Percentiles rank a stretch among this genome's conserved stretches.
phyloP scores from a whole-genome alignment of 345 rosid genomes.

The Salix dunnii region DNA sequence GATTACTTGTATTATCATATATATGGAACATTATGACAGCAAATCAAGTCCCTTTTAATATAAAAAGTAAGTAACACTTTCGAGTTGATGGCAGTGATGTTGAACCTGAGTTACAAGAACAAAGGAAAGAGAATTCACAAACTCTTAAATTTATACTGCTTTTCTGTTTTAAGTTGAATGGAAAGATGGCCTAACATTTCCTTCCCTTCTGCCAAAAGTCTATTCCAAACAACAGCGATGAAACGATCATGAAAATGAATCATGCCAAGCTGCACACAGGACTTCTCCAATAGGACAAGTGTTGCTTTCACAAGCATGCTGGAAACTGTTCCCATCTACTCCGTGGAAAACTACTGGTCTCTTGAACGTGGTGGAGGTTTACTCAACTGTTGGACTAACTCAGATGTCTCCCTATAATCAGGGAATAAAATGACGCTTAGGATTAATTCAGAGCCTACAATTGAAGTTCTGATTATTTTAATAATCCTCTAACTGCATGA shows the following conservation, averaged over 20 bases:
- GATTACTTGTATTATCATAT: too few relatives aligned
- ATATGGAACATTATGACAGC: too few relatives aligned
- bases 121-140: too few relatives aligned
- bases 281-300: constrained; percentile 60
- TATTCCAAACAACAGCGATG: constrained; percentile 38
- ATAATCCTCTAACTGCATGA: too few relatives aligned
- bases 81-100: too few relatives aligned
- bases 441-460: too few relatives aligned
- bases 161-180: too few relatives aligned
- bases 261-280: constrained; percentile 49
- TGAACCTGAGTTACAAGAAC: not conserved
- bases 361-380: constrained; percentile 26
- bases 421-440: too few relatives aligned
- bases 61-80: not conserved
- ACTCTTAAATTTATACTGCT: too few relatives aligned
- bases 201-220: constrained; percentile 53
- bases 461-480: too few relatives aligned
- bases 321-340: constrained; percentile 43
- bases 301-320: constrained; percentile 60
- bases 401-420: constrained; percentile 29
- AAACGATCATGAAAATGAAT: constrained; percentile 17
- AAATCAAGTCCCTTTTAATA: too few relatives aligned
- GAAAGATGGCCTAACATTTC: not conserved
- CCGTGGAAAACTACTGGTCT: constrained; percentile 33
- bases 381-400: constrained; percentile 23